Conservation (phyloP, 2,329 filamentous ascomycete species). For the Dactylellina leptospora region DNA sequence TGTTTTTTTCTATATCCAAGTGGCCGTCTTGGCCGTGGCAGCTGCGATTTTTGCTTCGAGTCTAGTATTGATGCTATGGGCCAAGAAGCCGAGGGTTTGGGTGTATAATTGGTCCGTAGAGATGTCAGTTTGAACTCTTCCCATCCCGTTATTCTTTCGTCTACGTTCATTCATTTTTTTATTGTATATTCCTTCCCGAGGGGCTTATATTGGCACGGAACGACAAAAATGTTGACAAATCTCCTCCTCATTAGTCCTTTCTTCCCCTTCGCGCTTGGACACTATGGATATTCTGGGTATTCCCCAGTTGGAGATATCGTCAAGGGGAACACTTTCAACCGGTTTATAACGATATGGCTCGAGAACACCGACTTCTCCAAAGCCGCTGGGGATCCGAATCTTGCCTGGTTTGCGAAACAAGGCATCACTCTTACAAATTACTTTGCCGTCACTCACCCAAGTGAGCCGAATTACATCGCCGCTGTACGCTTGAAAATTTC, state of each 20-base stretch:
- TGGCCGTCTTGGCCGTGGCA: conserved; percentile 39
- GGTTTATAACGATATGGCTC: conserved; percentile 77
- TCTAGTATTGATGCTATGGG: conserved; percentile 16
- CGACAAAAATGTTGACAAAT: conserved; percentile 34
- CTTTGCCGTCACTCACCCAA: conserved; percentile 74
- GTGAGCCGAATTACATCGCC: conserved; percentile 79
- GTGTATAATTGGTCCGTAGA: conserved; percentile 55
- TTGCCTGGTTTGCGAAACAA: conserved; percentile 68
- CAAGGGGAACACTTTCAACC: conserved; percentile 76
- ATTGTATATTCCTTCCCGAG: background rate
- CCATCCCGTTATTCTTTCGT: conserved; percentile 3
- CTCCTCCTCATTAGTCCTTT: conserved; percentile 29
- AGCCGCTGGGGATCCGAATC: conserved; percentile 70
- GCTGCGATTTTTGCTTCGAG: conserved; percentile 33
- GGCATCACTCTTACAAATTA: conserved; percentile 71
- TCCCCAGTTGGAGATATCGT: conserved; percentile 67
- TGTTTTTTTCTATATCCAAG: conserved; percentile 17
- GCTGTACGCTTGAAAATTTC: conserved; percentile 61
- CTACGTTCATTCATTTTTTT: conserved; percentile 45
- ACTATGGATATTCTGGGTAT: conserved; percentile 29
- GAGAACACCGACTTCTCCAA: conserved; percentile 78
- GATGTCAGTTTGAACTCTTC: conserved; percentile 26
- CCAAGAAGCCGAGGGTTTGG: conserved; percentile 42
- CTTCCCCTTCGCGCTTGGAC: background rate
- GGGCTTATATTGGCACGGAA: background rate